Conservation (phyloP, 257 asterid genomes). For the Solanum habrochaites region DNA sequence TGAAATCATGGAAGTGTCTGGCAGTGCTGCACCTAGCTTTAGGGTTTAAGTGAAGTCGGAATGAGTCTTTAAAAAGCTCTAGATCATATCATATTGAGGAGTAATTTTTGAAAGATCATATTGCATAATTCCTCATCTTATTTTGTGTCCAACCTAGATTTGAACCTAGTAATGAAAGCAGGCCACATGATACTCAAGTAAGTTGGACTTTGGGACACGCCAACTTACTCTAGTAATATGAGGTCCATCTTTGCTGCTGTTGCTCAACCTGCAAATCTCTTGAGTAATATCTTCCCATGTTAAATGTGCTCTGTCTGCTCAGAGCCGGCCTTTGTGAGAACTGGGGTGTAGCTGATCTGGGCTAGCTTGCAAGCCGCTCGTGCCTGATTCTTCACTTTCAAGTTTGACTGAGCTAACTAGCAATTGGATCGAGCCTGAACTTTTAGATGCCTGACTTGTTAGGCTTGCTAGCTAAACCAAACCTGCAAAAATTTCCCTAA, state of each 20-base stretch:
- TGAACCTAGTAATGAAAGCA: background rate
- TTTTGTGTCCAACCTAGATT: background rate
- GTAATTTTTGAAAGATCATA: background rate
- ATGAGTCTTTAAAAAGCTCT: background rate
- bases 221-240: background rate
- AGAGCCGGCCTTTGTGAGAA: background rate
- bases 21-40: background rate
- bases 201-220: background rate
- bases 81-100: background rate
- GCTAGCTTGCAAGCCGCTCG: background rate
- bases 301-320: background rate
- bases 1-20: background rate
- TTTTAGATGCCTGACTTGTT: background rate
- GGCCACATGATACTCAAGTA: background rate
- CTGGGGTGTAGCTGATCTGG: background rate
- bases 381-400: background rate
- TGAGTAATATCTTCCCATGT: background rate
- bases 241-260: background rate
- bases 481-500: background rate
- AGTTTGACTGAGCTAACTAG: background rate
- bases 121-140: background rate
- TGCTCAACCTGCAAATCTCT: background rate
- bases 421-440: background rate
- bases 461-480: background rate
- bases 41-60: background rate